Evolutionary conservation across 257 asterid species (phyloP).

Genomic region (Plantago major): DNA sequence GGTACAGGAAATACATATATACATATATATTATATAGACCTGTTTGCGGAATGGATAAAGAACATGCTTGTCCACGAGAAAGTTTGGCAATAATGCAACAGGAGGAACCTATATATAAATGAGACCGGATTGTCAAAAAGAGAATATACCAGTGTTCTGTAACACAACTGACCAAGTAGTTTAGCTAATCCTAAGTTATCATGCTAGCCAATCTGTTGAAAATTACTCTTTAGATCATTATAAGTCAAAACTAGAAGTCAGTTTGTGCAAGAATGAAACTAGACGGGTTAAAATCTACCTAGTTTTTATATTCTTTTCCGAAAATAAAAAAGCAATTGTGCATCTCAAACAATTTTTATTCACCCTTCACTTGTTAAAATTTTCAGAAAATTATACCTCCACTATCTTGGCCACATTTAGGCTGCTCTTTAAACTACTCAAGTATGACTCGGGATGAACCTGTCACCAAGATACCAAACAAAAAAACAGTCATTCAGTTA

Average conservation of each 20-base stretch:
- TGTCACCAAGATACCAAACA: conserved; percentile 27
- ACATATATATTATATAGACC: conserved; percentile 32
- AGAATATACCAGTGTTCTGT: not conserved
- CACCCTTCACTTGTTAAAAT: not conserved
- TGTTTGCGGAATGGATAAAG: conserved; percentile 88
- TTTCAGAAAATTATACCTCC: conserved; percentile 48
- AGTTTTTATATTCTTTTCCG: not conserved
- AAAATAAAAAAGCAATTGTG: too few species aligned
- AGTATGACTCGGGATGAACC: conserved; percentile 85
- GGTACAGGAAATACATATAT: not conserved
- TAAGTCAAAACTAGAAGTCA: conserved; percentile 1
- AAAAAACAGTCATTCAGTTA: conserved; percentile 11
- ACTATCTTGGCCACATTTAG: conserved; percentile 60
- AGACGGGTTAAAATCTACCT: not conserved
- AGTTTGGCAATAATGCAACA: conserved; percentile 72
- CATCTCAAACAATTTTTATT: too few species aligned
- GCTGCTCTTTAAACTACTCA: conserved; percentile 75
- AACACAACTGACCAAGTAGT: not conserved
- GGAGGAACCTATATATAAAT: conserved; percentile 68
- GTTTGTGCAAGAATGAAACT: not conserved
- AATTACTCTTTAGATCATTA: conserved; percentile 1
- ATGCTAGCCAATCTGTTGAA: conserved; percentile 10
- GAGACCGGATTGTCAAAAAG: conserved; percentile 17
- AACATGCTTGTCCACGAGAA: conserved; percentile 67
- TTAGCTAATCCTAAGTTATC: not conserved